Base-by-base conservation (phyloP, 371 early-diverging fungal genomes). In the Mucor piriformis region DNA sequence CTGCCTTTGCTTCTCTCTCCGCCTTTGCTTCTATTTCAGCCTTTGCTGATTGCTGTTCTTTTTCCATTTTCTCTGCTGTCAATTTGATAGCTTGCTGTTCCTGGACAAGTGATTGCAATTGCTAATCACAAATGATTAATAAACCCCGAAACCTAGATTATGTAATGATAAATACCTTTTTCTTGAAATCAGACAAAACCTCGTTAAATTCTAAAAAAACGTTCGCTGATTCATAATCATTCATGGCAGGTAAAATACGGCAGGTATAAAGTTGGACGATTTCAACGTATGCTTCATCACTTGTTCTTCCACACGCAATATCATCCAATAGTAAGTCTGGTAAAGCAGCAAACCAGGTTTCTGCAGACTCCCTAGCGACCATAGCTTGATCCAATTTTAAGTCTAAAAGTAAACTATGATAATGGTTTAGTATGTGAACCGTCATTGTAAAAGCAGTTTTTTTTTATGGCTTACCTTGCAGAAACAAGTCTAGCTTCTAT, bases 181-280 rank as follows among this genome's bases (percentile, higher is more conserved):
- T 74, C 52, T 66, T 64, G 11, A 65, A 50, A 13, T 74, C 73
- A 3, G 64, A 27, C 10, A 76, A 18, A 10, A 70, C 51, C 13
- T 72, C 35, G 37, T 79, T 79, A 32, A 74, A 79, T 29, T 79
- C 61, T 13, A 76, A 18, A 53, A 79, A 79, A 13, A 64, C 50
- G 6, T 54, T 44, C 21, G 76, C 74, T 8, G 79, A 70, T 29
- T 74, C 74, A 59, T 59, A 79, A 37, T 79, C 79, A 24, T 65
- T 47, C 54, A 72, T 47, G 15, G 58, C 60, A 32, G 71, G 66
- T 16, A 79, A 32, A 11, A 70, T 68, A 25, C 57, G 68, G 18
- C 60, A 57, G 21, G 61, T 53, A 51, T 79, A 79, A 1, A 72
- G 29, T 8, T 74, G 67, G 3, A 76, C 64, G 0, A 68, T 57